Conservation (phyloP, 1,139 yeast genomes). For the Candida sanyaensis region DNA sequence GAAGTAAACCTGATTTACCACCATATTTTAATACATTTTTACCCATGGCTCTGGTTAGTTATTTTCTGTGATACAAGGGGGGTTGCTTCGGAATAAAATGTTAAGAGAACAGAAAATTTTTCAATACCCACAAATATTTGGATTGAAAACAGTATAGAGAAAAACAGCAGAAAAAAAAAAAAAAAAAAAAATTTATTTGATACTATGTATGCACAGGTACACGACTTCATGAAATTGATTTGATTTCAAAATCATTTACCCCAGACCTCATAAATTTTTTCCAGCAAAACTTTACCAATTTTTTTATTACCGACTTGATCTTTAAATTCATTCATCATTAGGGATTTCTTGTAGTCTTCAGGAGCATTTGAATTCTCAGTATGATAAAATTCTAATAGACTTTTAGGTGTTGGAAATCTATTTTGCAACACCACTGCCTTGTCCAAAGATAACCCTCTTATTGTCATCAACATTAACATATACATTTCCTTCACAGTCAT, state of each 20-base stretch:
- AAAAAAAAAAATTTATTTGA: background rate
- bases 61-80: background rate
- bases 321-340: slow-evolving; percentile 48
- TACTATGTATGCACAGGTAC: background rate
- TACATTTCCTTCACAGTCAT: slow-evolving; percentile 77
- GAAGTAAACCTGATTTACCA: slow-evolving; percentile 83
- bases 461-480: slow-evolving; percentile 73
- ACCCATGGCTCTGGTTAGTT: slow-evolving; percentile 33
- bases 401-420: slow-evolving; percentile 62
- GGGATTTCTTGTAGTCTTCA: slow-evolving; percentile 34
- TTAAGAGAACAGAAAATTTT: background rate
- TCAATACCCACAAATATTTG: background rate
- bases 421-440: slow-evolving; percentile 79
- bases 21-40: slow-evolving; percentile 54
- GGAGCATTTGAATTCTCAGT: slow-evolving; percentile 16
- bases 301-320: slow-evolving; percentile 62
- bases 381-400: slow-evolving; percentile 41
- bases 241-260: slow-evolving; percentile 27
- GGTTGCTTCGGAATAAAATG: too few relatives aligned
- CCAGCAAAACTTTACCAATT: slow-evolving; percentile 61
- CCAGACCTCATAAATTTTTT: slow-evolving; percentile 63
- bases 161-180: slow-evolving; percentile 3
- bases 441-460: slow-evolving; percentile 80
- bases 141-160: background rate
- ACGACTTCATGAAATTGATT: slow-evolving; percentile 1